Conservation (phyloP, 2,329 filamentous ascomycete genomes). For the Colletotrichum liaoningense region DNA sequence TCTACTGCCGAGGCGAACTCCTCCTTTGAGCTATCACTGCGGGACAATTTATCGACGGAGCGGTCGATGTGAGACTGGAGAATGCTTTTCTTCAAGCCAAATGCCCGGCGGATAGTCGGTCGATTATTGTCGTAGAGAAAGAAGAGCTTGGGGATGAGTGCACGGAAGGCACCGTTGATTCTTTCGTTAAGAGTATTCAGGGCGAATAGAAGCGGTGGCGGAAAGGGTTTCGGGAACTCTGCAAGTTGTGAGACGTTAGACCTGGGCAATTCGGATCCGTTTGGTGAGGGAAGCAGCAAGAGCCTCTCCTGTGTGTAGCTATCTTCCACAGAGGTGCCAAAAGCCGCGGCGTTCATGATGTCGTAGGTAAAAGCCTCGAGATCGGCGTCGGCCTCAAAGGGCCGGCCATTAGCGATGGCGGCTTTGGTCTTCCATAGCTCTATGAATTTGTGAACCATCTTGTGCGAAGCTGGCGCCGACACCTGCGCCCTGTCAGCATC, state of each 20-base stretch:
- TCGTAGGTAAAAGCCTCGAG: conserved; percentile 11
- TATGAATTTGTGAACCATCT: not conserved
- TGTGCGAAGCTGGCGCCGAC: not conserved
- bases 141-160: not conserved
- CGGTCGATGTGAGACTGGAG: not conserved
- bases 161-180: not conserved
- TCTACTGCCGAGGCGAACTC: conserved; percentile 4
- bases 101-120: not conserved
- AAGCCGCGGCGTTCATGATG: conserved; percentile 2
- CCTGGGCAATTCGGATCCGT: too few relatives aligned
- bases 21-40: not conserved
- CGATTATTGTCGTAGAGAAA: not conserved
- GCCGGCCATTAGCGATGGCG: not conserved
- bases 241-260: not conserved
- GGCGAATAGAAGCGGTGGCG: not conserved
- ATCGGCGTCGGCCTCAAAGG: not conserved
- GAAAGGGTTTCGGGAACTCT: not conserved
- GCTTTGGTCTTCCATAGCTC: not conserved
- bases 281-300: too few relatives aligned
- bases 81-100: not conserved
- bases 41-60: not conserved
- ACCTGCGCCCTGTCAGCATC: not conserved
- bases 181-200: not conserved
- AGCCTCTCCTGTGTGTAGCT: not conserved
- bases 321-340: not conserved